Percentiles rank a stretch among this genome's conserved stretches.
Conservation (phyloP, 2,329 filamentous ascomycete genomes). For the Leptographium galeiforme region DNA sequence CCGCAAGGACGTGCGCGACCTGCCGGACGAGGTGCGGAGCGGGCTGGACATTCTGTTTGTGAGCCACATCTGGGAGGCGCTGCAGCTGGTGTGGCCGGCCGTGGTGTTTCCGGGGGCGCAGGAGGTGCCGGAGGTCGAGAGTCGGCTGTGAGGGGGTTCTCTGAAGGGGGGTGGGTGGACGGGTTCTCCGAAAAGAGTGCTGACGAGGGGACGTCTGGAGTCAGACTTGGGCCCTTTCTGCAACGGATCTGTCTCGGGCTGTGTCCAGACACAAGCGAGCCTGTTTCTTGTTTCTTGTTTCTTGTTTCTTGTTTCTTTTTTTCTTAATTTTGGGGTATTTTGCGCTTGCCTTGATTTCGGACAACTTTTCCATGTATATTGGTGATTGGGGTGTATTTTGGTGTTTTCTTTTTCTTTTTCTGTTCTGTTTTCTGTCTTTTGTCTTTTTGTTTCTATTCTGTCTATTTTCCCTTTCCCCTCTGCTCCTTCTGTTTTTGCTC, state of each 20-base stretch:
- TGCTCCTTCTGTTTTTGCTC: too few relatives aligned
- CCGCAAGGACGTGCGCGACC: conserved; percentile 79
- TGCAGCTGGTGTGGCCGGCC: conserved; percentile 83
- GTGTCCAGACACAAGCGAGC: not conserved
- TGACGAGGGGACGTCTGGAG: too few relatives aligned
- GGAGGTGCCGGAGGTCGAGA: conserved; percentile 55
- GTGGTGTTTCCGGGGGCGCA: conserved; percentile 67
- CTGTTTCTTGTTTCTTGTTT: not conserved
- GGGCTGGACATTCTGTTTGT: conserved; percentile 84
- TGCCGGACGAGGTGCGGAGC: conserved; percentile 78
- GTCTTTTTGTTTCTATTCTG: not conserved
- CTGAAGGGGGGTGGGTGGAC: too few relatives aligned
- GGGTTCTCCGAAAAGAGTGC: too few relatives aligned
- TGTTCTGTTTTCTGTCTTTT: not conserved
- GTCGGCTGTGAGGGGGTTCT: conserved; percentile 54
- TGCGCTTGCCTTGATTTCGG: not conserved
- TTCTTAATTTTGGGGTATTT: too few relatives aligned
- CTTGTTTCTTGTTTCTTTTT: too few relatives aligned
- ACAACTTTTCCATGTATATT: not conserved
- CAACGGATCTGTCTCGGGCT: not conserved
- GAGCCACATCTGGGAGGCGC: conserved; percentile 84
- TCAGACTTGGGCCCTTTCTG: not conserved
- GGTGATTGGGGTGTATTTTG: not conserved
- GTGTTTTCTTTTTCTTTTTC: not conserved
- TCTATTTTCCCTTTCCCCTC: not conserved